Evolutionary conservation across 2,329 filamentous ascomycete genomes (phyloP).

Genomic region (Cordyceps javanica): DNA sequence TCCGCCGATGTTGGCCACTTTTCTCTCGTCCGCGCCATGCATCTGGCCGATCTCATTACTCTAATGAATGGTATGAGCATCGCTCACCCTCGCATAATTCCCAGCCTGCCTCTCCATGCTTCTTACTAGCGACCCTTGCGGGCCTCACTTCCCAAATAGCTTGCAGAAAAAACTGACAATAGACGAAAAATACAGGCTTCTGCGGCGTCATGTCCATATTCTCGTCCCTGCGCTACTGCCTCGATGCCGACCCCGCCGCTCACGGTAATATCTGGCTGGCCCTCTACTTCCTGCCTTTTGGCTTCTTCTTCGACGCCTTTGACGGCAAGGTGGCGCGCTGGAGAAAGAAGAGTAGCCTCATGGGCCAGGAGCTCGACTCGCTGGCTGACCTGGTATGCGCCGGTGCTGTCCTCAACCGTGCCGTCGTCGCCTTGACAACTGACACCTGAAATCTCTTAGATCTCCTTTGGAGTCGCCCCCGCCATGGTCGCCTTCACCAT

Average conservation of each 20-base stretch:
- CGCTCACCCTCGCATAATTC: background rate
- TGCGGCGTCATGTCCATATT: constrained; percentile 94
- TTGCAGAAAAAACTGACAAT: background rate
- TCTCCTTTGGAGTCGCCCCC: constrained; percentile 91
- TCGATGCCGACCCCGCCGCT: constrained; percentile 57
- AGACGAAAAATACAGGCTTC: constrained; percentile 47
- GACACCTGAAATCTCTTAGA: constrained; percentile 41
- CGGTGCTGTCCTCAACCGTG: too few species aligned
- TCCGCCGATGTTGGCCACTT: constrained; percentile 68
- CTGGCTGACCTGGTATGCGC: constrained; percentile 87
- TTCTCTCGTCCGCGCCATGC: constrained; percentile 60
- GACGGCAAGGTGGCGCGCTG: constrained; percentile 94
- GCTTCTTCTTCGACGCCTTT: constrained; percentile 96
- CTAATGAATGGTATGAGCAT: constrained; percentile 61
- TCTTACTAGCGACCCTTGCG: too few species aligned
- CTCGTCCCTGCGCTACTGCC: constrained; percentile 88
- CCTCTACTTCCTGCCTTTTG: constrained; percentile 82
- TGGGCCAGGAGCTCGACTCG: constrained; percentile 97
- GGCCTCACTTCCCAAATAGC: background rate
- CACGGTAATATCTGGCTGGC: constrained; percentile 72
- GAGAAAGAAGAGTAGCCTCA: constrained; percentile 93
- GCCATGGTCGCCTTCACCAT: constrained; percentile 83
- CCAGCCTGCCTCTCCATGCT: too few species aligned
- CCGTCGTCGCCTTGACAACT: too few species aligned
- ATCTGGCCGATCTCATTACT: constrained; percentile 79